A percentile compares a stretch with the other conserved stretches of the same genome.
Conservation (phyloP, 768 basidiomycete species). For the Podaxis sp. region DNA sequence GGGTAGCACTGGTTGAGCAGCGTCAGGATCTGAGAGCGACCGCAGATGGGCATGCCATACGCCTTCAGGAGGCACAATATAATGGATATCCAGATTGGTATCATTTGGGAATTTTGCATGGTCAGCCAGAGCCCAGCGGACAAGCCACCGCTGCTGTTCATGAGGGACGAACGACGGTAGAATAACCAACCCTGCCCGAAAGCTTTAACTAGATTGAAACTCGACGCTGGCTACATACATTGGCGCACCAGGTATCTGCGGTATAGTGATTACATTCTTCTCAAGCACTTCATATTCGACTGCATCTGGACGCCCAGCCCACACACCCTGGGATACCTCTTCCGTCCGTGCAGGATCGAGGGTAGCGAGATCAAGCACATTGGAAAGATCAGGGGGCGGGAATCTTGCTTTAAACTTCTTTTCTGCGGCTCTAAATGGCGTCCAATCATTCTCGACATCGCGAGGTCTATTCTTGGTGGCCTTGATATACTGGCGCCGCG, state of each 20-base stretch:
- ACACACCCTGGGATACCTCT: constrained; percentile 46
- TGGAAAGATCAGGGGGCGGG: constrained; percentile 71
- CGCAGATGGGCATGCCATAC: constrained; percentile 69
- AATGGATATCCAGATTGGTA: constrained; percentile 89
- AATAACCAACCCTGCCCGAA: constrained; percentile 71
- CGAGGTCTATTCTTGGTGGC: constrained; percentile 52
- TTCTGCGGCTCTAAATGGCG: constrained; percentile 75
- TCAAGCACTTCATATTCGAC: constrained; percentile 33
- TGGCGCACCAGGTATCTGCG: constrained; percentile 56
- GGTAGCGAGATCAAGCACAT: constrained; percentile 65
- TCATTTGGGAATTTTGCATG: constrained; percentile 83
- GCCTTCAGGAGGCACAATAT: constrained; percentile 69
- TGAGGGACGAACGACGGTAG: constrained; percentile 72
- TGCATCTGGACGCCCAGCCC: constrained; percentile 44
- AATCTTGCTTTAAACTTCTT: constrained; percentile 80
- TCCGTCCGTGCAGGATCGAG: constrained; percentile 37
- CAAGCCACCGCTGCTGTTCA: constrained; percentile 64
- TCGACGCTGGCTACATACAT: constrained; percentile 1
- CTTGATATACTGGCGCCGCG: constrained; percentile 57
- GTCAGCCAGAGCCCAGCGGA: constrained; percentile 69
- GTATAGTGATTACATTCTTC: constrained; percentile 45
- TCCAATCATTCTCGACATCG: constrained; percentile 56
- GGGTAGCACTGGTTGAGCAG: constrained; percentile 42
- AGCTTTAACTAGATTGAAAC: not conserved
- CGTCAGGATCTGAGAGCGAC: constrained; percentile 29